Evolutionary conservation across 805 yeast species (phyloP), one percentile per base, ranked within the genome.

Genomic region (Starmerella stellata): DNA sequence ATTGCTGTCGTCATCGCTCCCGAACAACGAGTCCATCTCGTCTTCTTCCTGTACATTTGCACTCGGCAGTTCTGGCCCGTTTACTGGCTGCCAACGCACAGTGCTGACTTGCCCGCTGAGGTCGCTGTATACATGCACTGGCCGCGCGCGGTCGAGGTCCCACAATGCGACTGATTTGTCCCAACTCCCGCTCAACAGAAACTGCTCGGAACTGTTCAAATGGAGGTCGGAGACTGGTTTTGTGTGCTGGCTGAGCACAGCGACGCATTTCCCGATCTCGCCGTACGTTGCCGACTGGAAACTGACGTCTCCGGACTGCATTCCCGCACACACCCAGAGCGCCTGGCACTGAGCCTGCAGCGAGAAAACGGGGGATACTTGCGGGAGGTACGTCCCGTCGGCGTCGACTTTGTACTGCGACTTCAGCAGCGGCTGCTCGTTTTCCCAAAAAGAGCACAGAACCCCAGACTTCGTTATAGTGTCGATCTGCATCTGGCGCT

Each of bases 391-490:
- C 20, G 46, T 37, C 17, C 59, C 57, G 30, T 57, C 62, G 9
- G 43, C 38, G 47, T 57, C 48, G 57, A 52, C 42, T 64, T 52
- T 43, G 63, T 62, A 54, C 45, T 63, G 63, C 41, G 65, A 52
- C 44, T 62, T 62, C 24, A 64, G 58, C 40, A 72, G 62, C 0
- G 96, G 95, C 51, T 83, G 80, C 59, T 90, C 96, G 57, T 90
- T 90, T 53, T 87, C 96, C 95, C 95, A 90, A 60, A 82, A 87
- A 0, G 90, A 76, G 14, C 68, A 54, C 4, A 85, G 59, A 4
- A 81, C 75, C 5, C 96, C 98, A 0, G 83, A 90, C 52, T 78
- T 76, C 7, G 78, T 69, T 24, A 90, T 71, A 1, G 90, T 70
- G 54, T 90, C 98, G 19, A 82, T 82, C 36, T 83, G 64, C 36